Conservation (phyloP, 306 rosid species). For the Dalbergia oliveri region DNA sequence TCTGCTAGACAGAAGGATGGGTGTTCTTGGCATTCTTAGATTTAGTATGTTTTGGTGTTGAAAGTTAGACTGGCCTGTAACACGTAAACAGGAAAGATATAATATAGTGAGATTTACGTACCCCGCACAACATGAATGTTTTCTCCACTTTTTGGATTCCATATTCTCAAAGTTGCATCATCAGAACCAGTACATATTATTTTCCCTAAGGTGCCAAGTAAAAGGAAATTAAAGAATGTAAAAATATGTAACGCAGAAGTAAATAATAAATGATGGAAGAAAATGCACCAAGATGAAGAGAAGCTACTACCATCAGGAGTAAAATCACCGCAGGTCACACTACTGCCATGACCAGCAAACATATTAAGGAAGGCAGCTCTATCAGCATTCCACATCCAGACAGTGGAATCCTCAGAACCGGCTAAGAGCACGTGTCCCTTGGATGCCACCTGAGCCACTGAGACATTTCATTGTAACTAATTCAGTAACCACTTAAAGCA, state of each 20-base stretch:
- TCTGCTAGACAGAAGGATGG: slow-evolving; percentile 10
- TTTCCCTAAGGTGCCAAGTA: slow-evolving; percentile 68
- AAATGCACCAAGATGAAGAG: slow-evolving; percentile 45
- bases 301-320: slow-evolving; percentile 86
- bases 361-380: slow-evolving; percentile 59
- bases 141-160: slow-evolving; percentile 89
- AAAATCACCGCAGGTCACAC: slow-evolving; percentile 92
- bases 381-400: slow-evolving; percentile 97
- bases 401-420: slow-evolving; percentile 82
- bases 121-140: slow-evolving; percentile 84
- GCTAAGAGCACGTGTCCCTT: slow-evolving; percentile 82
- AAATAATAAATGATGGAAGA: slow-evolving; percentile 12
- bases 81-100: slow-evolving; percentile 15
- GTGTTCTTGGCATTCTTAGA: background rate
- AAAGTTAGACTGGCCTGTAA: slow-evolving; percentile 16
- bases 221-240: slow-evolving; percentile 23
- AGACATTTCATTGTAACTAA: slow-evolving; percentile 46
- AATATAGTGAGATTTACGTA: slow-evolving; percentile 46
- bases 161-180: slow-evolving; percentile 88
- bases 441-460: slow-evolving; percentile 99
- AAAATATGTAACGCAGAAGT: background rate
- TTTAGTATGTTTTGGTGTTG: slow-evolving; percentile 11
- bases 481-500: slow-evolving; percentile 23
- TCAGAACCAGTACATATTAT: slow-evolving; percentile 88
- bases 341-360: slow-evolving; percentile 81